A percentile compares a stretch with the other conserved stretches of the same genome.
These are phyloP conservation scores for Daldinia loculata DNA, from an alignment of 495 filamentous ascomycete genomes.

Conservation along the genomic window DNA sequence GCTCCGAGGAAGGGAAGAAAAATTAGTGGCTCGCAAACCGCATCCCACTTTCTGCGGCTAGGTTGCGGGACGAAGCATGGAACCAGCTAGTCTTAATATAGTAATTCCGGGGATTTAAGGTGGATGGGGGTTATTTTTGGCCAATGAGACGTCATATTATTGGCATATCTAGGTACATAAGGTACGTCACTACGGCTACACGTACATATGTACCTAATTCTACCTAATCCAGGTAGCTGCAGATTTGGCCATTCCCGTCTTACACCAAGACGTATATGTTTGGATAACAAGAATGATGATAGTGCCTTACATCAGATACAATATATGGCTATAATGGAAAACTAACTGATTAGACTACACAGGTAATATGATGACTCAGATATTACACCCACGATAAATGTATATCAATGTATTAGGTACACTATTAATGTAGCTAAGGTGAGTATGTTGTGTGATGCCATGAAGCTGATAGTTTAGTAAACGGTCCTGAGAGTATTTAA, in stretches of 20 bases:
- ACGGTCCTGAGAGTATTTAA: not conserved
- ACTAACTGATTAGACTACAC: not conserved
- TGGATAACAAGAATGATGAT: no score
- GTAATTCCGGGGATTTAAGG: slow-evolving; percentile 34
- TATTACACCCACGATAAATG: no score
- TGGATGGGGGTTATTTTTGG: slow-evolving; percentile 9
- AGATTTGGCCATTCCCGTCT: not conserved
- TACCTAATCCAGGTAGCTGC: not conserved
- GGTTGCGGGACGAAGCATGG: slow-evolving; percentile 29
- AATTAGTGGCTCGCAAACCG: slow-evolving; percentile 38
- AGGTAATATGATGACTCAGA: not conserved
- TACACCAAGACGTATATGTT: not conserved
- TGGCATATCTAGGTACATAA: slow-evolving; percentile 8
- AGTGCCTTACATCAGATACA: not conserved
- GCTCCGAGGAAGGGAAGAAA: slow-evolving; percentile 23
- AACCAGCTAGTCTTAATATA: slow-evolving; percentile 25
- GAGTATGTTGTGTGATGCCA: not conserved
- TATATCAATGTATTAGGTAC: not conserved
- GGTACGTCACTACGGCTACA: slow-evolving; percentile 7
- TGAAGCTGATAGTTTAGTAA: not conserved
- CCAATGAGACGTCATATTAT: slow-evolving; percentile 22
- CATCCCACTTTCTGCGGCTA: slow-evolving; percentile 38
- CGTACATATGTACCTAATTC: slow-evolving; percentile 12
- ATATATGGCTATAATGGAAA: not conserved
- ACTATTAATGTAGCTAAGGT: not conserved